Conservation (phyloP, 78 protist genomes). For the Speleostelium caveatum region DNA sequence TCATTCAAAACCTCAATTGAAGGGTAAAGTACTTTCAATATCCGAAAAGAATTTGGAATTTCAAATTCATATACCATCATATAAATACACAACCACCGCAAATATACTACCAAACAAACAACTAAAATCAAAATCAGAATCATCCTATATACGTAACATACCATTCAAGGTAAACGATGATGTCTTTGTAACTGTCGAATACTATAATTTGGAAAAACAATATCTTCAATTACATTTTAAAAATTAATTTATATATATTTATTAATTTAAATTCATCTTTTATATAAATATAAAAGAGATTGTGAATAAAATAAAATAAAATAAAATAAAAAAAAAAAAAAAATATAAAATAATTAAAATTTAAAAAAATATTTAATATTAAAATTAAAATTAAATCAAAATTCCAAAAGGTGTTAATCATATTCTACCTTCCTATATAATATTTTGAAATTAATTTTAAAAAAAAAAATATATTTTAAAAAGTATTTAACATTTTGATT, state of each 20-base stretch:
- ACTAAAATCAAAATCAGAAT: background rate
- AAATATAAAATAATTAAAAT: background rate
- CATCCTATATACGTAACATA: background rate
- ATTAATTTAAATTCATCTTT: background rate
- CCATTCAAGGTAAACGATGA: slow-evolving; percentile 8
- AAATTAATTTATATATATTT: too few relatives aligned
- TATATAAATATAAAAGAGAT: background rate
- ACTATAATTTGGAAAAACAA: slow-evolving; percentile 2
- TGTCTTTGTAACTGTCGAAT: slow-evolving; percentile 7
- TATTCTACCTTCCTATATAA: too few relatives aligned
- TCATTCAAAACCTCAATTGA: background rate
- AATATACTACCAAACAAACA: background rate
- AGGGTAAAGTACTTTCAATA: background rate
- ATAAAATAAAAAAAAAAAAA: background rate
- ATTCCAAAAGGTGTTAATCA: too few relatives aligned
- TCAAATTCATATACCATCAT: background rate
- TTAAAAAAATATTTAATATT: background rate
- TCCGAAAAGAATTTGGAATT: background rate
- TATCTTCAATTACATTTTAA: background rate
- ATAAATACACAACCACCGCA: background rate
- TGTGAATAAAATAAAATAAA: background rate
- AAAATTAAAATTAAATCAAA: background rate
- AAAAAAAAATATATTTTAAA: too few relatives aligned
- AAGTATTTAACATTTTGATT: too few relatives aligned
- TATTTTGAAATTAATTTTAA: too few relatives aligned